These are phyloP conservation scores for Purpureocillium takamizusanense DNA, from an alignment of 2,329 filamentous ascomycete species.

Conservation along the genomic window DNA sequence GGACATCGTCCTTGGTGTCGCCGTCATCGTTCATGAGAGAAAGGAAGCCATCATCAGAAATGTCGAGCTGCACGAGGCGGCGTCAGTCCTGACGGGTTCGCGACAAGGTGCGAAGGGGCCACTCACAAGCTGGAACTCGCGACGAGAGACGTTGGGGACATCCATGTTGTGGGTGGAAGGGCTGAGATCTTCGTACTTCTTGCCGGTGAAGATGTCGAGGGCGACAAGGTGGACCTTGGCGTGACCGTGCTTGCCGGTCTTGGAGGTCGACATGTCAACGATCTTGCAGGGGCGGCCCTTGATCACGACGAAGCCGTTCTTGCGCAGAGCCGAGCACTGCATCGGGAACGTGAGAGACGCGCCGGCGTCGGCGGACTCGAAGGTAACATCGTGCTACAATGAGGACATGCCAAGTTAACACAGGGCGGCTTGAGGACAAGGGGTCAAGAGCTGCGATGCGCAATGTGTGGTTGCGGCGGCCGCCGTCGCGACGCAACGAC, in stretches of 20 bases:
- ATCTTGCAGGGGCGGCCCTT: conserved; percentile 99
- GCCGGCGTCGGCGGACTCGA: conserved; percentile 93
- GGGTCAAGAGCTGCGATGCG: not conserved
- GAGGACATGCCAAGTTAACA: too few species aligned
- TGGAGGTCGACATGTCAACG: conserved; percentile 99
- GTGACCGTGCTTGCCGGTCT: conserved; percentile 99
- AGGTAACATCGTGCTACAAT: conserved; percentile 57
- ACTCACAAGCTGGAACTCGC: conserved; percentile 91
- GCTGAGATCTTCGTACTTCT: conserved; percentile 99
- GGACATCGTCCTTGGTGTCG: conserved; percentile 88
- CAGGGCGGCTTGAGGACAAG: too few species aligned
- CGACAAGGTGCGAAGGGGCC: not conserved
- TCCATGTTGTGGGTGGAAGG: conserved; percentile 98
- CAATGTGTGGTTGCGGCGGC: not conserved
- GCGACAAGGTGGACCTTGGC: conserved; percentile 99
- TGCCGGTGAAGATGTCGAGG: conserved; percentile 98
- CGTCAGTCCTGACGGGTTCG: conserved; percentile 4
- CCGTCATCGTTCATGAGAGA: conserved; percentile 86
- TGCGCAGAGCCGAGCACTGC: conserved; percentile 99
- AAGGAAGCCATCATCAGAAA: conserved; percentile 90
- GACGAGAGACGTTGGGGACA: conserved; percentile 84
- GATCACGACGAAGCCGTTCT: conserved; percentile 98
- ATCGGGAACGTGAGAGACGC: conserved; percentile 91
- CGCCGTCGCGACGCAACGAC: not conserved
- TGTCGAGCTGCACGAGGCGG: conserved; percentile 59